A percentile compares a stretch with the other conserved stretches of the same genome.
Evolutionary conservation across 371 early-diverging fungal genomes (phyloP).

Genomic region (Mortierella sp.): DNA sequence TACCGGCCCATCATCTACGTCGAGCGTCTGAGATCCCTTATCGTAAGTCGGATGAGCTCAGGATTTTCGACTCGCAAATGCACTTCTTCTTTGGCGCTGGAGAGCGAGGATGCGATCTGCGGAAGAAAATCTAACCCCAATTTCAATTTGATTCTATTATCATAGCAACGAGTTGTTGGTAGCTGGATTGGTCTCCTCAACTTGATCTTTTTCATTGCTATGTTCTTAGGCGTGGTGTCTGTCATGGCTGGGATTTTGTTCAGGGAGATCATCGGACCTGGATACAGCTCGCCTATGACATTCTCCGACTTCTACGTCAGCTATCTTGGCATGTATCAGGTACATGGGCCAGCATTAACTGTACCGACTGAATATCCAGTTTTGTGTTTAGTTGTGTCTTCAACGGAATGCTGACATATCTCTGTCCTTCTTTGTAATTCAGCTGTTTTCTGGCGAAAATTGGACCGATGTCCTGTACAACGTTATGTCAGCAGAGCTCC

Average conservation of each 20-base stretch:
- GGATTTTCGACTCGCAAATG: too few species aligned
- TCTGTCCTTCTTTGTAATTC: not conserved
- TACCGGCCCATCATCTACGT: conserved; percentile 70
- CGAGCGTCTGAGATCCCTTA: conserved; percentile 64
- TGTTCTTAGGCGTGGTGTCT: conserved; percentile 65
- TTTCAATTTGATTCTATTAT: not conserved
- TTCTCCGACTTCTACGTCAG: conserved; percentile 74
- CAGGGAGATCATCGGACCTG: conserved; percentile 38
- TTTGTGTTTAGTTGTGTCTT: too few species aligned
- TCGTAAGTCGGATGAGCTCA: too few species aligned
- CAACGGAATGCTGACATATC: not conserved
- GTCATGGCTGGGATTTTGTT: conserved; percentile 67
- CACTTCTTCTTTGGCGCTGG: too few species aligned
- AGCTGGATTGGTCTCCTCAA: conserved; percentile 71
- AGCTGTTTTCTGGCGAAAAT: conserved; percentile 77
- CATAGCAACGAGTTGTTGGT: conserved; percentile 68
- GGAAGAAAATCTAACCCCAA: not conserved
- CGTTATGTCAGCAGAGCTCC: conserved; percentile 56
- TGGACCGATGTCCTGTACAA: conserved; percentile 74
- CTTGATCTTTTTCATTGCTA: conserved; percentile 70
- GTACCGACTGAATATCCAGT: too few species aligned
- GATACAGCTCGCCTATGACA: conserved; percentile 52
- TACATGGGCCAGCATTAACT: too few species aligned
- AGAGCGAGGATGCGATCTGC: too few species aligned
- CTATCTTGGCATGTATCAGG: conserved; percentile 71